Evolutionary conservation across 192 early-diverging fungal species (phyloP), one percentile per base, ranked within the genome.

Genomic region (Rhizophagus sp.): DNA sequence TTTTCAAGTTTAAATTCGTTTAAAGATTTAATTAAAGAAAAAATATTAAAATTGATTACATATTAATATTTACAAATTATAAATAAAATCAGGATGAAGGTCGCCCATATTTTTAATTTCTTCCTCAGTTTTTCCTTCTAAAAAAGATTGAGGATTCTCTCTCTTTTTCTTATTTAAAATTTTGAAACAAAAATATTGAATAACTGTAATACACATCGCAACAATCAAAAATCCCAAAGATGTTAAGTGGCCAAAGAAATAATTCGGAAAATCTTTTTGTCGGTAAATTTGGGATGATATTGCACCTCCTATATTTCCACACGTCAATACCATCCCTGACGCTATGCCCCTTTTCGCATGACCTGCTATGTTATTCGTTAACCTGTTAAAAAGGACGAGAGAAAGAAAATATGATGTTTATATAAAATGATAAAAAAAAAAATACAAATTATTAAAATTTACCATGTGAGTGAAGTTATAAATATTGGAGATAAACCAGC

Each of bases 281-380:
- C 52, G 52, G 17, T 93, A 95, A 8, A 95, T 91, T 66, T 94
- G 93, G 0, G 91, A 91, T 63, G 89, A 91, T 39, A 95, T 88
- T 22, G 89, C 88, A 49, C 92, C 94, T 83, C 92, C 91, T 78
- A 93, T 86, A 81, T 95, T 93, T 47, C 91, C 92, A 76, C 91
- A 87, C 2, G 87, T 87, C 71, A 92, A 90, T 62, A 92, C 85
- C 70, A 91, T 85, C 65, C 91, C 93, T 9, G 88, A 84, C 10
- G 91, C 90, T 76, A 91, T 84, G 19, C 89, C 92, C n/a, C 91
- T 85, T 84, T 95, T 95, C 13, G 89, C 93, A 70, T 93, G 89
- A 9, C 93, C 93, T 62, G 91, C 90, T 66, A 85, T 81, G 73
- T 92, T 93, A 84, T 87, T 93, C 30, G 91, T 91, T 90, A 24